A percentile compares a stretch with the other conserved stretches of the same genome.
These are phyloP conservation scores for Claviceps sp. DNA, from an alignment of 2,329 filamentous ascomycete genomes.

Conservation along the genomic window DNA sequence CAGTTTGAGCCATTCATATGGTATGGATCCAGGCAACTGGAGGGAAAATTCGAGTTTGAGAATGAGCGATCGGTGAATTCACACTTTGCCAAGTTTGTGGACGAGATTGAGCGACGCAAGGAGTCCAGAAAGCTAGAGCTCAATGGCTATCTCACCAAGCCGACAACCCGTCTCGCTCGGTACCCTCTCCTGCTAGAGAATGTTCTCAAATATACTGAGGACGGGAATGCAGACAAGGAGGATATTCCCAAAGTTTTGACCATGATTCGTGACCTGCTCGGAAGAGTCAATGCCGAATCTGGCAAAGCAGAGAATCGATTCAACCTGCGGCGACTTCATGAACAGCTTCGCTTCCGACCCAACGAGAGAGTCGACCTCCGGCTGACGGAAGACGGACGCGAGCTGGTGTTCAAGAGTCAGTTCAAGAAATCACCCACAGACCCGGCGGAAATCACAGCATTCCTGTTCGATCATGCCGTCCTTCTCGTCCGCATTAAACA, in stretches of 20 bases:
- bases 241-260: slow-evolving; percentile 83
- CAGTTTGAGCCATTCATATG: slow-evolving; percentile 92
- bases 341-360: slow-evolving; percentile 79
- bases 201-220: slow-evolving; percentile 80
- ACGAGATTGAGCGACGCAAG: slow-evolving; percentile 90
- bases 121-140: slow-evolving; percentile 93
- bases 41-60: slow-evolving; percentile 96
- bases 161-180: slow-evolving; percentile 84
- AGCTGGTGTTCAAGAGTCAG: slow-evolving; percentile 85
- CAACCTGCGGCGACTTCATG: slow-evolving; percentile 82
- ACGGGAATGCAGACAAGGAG: slow-evolving; percentile 77
- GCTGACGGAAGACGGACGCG: slow-evolving; percentile 82
- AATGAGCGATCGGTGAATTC: slow-evolving; percentile 82
- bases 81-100: slow-evolving; percentile 79
- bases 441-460: slow-evolving; percentile 79
- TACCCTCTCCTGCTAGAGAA: slow-evolving; percentile 89
- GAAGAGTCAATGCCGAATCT: slow-evolving; percentile 83
- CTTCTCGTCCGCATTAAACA: slow-evolving; percentile 83
- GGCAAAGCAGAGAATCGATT: slow-evolving; percentile 97
- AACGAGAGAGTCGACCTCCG: slow-evolving; percentile 90
- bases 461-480: slow-evolving; percentile 92
- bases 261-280: slow-evolving; percentile 76
- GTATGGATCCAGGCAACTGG: slow-evolving; percentile 90
- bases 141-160: slow-evolving; percentile 95
- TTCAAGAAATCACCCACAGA: slow-evolving; percentile 89